phyloP scores from a whole-genome alignment of 495 filamentous ascomycete species.

The Schizothecium vesticola region DNA sequence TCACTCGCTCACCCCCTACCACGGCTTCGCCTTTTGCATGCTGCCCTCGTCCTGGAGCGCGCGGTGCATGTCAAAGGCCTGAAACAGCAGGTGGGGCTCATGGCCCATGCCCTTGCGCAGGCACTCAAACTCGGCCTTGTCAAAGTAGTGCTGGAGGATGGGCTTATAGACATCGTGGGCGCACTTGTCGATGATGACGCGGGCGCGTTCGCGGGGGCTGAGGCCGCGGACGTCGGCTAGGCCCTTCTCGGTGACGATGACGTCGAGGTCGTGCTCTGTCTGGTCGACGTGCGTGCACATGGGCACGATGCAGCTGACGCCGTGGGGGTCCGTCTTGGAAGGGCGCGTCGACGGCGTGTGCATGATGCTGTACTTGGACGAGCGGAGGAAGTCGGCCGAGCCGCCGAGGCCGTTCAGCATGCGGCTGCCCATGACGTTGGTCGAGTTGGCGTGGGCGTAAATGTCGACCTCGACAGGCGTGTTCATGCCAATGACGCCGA shows the following conservation, averaged over 20 bases:
- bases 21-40: slow-evolving; percentile 66
- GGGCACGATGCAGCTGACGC: slow-evolving; percentile 82
- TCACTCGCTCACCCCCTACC: slow-evolving; percentile 23
- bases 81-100: slow-evolving; percentile 80
- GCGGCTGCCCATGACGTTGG: slow-evolving; percentile 82
- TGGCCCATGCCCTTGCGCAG: slow-evolving; percentile 84
- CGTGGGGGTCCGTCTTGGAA: slow-evolving; percentile 74
- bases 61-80: slow-evolving; percentile 86
- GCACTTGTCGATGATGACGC: slow-evolving; percentile 83
- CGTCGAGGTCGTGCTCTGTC: slow-evolving; percentile 86
- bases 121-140: slow-evolving; percentile 83
- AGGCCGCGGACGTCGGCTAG: slow-evolving; percentile 82
- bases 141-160: slow-evolving; percentile 77
- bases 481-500: slow-evolving; percentile 93
- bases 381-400: slow-evolving; percentile 81
- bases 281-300: slow-evolving; percentile 93
- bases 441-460: slow-evolving; percentile 90
- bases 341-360: slow-evolving; percentile 80
- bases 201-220: slow-evolving; percentile 71
- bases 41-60: slow-evolving; percentile 74
- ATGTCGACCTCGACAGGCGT: slow-evolving; percentile 92
- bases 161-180: slow-evolving; percentile 83
- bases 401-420: slow-evolving; percentile 93
- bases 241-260: slow-evolving; percentile 83
- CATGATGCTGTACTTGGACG: slow-evolving; percentile 86